Conservation (phyloP, 2,329 filamentous ascomycete genomes). For the Penicillium sp. region DNA sequence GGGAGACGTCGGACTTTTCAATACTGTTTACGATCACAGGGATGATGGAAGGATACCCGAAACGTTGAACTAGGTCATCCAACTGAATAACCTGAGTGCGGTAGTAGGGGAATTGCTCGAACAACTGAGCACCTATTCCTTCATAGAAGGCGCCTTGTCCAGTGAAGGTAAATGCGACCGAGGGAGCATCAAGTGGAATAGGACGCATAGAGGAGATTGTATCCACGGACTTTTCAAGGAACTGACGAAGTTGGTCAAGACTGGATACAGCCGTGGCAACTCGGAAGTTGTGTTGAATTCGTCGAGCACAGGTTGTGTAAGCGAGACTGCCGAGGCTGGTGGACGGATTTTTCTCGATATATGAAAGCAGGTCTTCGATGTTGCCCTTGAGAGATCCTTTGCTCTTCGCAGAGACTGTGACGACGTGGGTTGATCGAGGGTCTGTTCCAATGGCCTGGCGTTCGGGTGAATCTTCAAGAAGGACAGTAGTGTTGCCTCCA, state of each 20-base stretch:
- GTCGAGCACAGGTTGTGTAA: constrained; percentile 63
- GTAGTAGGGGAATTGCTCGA: constrained; percentile 23
- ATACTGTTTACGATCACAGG: constrained; percentile 25
- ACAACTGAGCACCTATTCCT: constrained; percentile 32
- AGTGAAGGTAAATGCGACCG: constrained; percentile 39
- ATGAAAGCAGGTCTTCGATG: neutral
- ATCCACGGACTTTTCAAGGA: constrained; percentile 6
- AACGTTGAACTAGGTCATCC: constrained; percentile 20
- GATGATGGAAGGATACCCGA: constrained; percentile 28
- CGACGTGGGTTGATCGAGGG: neutral
- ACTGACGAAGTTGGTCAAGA: neutral
- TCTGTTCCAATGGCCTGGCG: neutral
- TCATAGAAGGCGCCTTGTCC: constrained; percentile 35
- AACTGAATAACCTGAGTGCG: constrained; percentile 21
- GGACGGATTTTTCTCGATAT: constrained; percentile 19
- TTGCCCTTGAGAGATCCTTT: neutral
- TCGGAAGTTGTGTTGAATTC: constrained; percentile 32
- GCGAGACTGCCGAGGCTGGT: constrained; percentile 54
- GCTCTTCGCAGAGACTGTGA: constrained; percentile 4
- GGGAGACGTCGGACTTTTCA: constrained; percentile 35
- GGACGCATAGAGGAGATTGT: constrained; percentile 54
- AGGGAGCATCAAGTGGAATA: constrained; percentile 25
- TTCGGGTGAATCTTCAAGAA: neutral
- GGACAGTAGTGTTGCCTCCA: neutral
- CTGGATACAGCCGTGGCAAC: constrained; percentile 7